Evolutionary conservation across 2,329 filamentous ascomycete genomes (phyloP).

Genomic region (Hymenoscyphus salicellus): DNA sequence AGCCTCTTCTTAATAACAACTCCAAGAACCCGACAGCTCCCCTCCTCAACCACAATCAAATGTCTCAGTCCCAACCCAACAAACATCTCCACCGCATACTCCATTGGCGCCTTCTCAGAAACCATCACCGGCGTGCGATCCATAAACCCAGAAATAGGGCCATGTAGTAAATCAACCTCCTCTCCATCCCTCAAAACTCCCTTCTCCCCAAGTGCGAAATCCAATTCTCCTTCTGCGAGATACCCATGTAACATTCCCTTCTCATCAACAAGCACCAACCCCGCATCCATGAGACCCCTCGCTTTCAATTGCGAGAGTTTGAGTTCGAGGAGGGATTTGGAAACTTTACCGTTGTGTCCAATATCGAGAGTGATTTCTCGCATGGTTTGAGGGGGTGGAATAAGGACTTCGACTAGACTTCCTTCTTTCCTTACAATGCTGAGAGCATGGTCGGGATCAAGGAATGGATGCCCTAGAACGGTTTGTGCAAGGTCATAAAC

Average conservation of each 20-base stretch:
- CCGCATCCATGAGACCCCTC: slow-evolving; percentile 55
- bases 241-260: slow-evolving; percentile 52
- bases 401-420: slow-evolving; percentile 44
- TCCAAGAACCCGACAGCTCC: slow-evolving; percentile 48
- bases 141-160: slow-evolving; percentile 46
- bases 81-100: slow-evolving; percentile 60
- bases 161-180: slow-evolving; percentile 36
- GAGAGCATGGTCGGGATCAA: slow-evolving; percentile 51
- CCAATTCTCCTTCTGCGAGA: slow-evolving; percentile 51
- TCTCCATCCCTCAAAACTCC: slow-evolving; percentile 27
- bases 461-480: slow-evolving; percentile 56
- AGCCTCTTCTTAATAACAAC: slow-evolving; percentile 58
- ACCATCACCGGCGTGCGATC: slow-evolving; percentile 53
- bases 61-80: slow-evolving; percentile 54
- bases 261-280: slow-evolving; percentile 52
- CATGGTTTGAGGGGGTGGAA: slow-evolving; percentile 54
- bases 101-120: slow-evolving; percentile 51
- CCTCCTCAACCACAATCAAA: slow-evolving; percentile 52
- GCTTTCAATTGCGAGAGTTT: slow-evolving; percentile 48
- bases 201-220: slow-evolving; percentile 43
- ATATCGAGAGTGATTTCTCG: slow-evolving; percentile 52
- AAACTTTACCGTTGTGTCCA: slow-evolving; percentile 43
- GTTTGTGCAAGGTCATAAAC: slow-evolving; percentile 60
- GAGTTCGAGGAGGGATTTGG: slow-evolving; percentile 39
- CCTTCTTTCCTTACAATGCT: slow-evolving; percentile 40